Conservation (phyloP, 768 basidiomycete species). For the Epithele typhae region DNA sequence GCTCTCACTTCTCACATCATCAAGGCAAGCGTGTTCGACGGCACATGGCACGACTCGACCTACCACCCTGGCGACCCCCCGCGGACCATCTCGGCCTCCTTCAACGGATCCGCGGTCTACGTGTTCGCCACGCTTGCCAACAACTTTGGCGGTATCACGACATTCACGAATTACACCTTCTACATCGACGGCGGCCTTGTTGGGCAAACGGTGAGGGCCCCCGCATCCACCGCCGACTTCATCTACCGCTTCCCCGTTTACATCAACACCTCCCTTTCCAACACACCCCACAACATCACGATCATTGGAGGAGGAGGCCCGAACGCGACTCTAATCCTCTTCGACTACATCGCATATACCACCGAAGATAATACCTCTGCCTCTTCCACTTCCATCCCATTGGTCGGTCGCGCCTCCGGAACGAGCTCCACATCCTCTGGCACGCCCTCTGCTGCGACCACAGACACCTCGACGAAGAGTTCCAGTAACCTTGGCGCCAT, state of each 20-base stretch:
- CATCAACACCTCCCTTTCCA: not conserved
- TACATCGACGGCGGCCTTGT: conserved; percentile 4
- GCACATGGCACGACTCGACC: conserved; percentile 14
- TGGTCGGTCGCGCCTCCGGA: not conserved
- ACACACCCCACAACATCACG: not conserved
- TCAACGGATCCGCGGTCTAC: conserved; percentile 10
- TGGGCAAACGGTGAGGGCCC: conserved; percentile 1
- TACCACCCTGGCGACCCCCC: not conserved
- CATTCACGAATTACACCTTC: conserved; percentile 13
- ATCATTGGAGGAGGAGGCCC: not conserved
- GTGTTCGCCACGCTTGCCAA: conserved; percentile 2
- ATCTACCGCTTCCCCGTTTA: not conserved
- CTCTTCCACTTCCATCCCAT: not conserved
- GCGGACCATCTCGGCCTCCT: not conserved
- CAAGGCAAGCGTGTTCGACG: not conserved
- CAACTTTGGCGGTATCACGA: not conserved
- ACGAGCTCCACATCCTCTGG: not conserved
- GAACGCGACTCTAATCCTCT: not conserved
- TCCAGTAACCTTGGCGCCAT: not conserved
- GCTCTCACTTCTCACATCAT: not conserved
- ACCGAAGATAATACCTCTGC: not conserved
- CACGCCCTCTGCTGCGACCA: too few relatives aligned
- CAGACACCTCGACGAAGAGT: not conserved
- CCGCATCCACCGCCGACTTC: not conserved
- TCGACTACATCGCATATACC: conserved; percentile 4